Evolutionary conservation across 2,329 filamentous ascomycete genomes (phyloP).

Genomic region (Arachnopeziza araneosa): DNA sequence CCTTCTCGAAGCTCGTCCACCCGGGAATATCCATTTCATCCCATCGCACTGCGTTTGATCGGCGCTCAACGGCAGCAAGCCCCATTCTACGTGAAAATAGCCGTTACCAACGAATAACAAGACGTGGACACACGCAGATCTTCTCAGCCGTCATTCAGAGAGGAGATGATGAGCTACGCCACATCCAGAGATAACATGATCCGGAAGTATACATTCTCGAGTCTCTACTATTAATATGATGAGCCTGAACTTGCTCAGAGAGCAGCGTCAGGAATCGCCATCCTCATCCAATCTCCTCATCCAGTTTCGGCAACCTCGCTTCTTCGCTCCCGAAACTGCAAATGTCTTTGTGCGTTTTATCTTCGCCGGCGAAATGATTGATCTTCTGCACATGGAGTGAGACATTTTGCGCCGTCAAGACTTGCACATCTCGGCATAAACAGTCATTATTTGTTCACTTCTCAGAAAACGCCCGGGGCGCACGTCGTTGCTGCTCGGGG

Average conservation of each 20-base stretch:
- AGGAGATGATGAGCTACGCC: too few species aligned
- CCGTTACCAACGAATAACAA: background rate
- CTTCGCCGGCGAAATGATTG: background rate
- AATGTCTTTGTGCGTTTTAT: background rate
- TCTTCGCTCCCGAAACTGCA: background rate
- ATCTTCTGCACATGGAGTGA: background rate
- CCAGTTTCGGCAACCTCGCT: background rate
- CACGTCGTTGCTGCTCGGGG: background rate
- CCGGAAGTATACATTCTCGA: background rate
- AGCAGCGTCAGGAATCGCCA: background rate
- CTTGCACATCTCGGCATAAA: background rate
- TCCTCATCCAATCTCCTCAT: background rate
- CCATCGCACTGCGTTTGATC: background rate
- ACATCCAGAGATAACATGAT: background rate
- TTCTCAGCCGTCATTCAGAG: background rate
- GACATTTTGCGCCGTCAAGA: background rate
- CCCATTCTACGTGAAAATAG: background rate
- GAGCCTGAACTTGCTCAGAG: background rate
- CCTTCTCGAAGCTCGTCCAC: background rate
- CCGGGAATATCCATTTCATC: background rate
- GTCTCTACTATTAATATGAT: background rate
- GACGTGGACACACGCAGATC: background rate
- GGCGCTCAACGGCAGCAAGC: background rate
- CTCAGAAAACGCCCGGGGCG: background rate
- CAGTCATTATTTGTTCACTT: background rate